Percentiles rank a stretch among this genome's conserved stretches.
These are phyloP conservation scores for Fusarium subglutinans DNA, from an alignment of 2,329 filamentous ascomycete species.

Conservation along the genomic window DNA sequence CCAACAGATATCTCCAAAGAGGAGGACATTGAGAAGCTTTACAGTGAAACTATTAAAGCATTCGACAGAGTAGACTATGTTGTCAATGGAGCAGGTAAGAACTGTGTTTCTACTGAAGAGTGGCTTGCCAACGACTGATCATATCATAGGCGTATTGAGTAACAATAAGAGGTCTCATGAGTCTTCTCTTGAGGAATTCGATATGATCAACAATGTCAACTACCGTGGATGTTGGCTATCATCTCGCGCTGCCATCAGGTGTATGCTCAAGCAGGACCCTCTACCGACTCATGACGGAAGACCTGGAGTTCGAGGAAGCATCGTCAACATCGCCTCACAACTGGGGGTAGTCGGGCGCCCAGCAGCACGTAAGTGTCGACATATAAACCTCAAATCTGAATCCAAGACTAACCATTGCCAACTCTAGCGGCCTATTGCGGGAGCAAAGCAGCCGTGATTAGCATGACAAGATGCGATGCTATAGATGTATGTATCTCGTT, in stretches of 20 bases:
- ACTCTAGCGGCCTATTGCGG: constrained; percentile 62
- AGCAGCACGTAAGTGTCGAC: constrained; percentile 42
- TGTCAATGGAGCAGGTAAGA: constrained; percentile 14
- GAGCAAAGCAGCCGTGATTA: constrained; percentile 67
- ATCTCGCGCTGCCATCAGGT: constrained; percentile 53
- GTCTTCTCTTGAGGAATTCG: constrained; percentile 50
- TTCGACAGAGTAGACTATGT: constrained; percentile 14
- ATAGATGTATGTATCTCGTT: neutral
- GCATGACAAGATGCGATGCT: constrained; percentile 63
- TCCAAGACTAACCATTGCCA: rapidly evolving
- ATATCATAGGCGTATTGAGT: neutral
- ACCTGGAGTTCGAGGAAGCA: constrained; percentile 48
- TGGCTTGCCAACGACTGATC: neutral
- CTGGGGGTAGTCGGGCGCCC: constrained; percentile 60
- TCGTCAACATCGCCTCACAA: constrained; percentile 64
- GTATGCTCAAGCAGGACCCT: constrained; percentile 58
- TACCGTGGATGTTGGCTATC: constrained; percentile 61
- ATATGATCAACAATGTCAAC: constrained; percentile 64
- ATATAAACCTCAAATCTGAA: rapidly evolving
- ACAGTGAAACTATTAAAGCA: neutral
- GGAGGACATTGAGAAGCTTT: neutral
- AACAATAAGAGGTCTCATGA: constrained; percentile 17
- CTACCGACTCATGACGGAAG: constrained; percentile 47
- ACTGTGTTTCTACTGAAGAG: too few species aligned
- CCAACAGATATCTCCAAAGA: constrained; percentile 19